Evolutionary conservation across 768 basidiomycete genomes (phyloP).

Genomic region (Calocybe cyanea): DNA sequence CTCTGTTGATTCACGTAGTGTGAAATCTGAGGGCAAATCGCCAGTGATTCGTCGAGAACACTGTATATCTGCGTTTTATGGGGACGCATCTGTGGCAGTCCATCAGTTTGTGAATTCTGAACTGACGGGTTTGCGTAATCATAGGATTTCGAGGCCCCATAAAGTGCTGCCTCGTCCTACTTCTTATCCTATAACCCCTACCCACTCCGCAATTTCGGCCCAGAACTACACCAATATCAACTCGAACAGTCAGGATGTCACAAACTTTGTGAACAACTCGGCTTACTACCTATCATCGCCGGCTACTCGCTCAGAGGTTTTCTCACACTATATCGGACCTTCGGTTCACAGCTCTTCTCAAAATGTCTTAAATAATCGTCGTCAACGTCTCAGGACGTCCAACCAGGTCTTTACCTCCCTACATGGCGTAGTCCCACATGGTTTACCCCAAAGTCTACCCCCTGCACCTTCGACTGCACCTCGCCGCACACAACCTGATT

Average conservation of each 20-base stretch:
- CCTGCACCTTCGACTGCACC: conserved; percentile 61
- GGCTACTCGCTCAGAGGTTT: conserved; percentile 38
- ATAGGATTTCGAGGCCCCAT: conserved; percentile 52
- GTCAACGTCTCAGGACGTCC: conserved; percentile 66
- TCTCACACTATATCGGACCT: conserved; percentile 45
- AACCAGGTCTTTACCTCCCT: conserved; percentile 59
- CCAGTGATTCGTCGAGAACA: conserved; percentile 1
- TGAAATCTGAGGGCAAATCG: neutral
- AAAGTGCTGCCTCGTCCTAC: conserved; percentile 42
- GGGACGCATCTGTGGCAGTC: conserved; percentile 2
- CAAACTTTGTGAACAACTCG: conserved; percentile 43
- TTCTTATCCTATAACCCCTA: conserved; percentile 22
- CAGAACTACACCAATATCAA: conserved; percentile 27
- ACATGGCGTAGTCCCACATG: conserved; percentile 73
- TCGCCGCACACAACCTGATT: conserved; percentile 40
- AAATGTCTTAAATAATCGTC: conserved; percentile 55
- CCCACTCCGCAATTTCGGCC: conserved; percentile 50
- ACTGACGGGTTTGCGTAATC: conserved; percentile 50
- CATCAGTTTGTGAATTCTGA: conserved; percentile 27
- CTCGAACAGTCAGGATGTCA: conserved; percentile 49
- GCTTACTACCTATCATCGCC: conserved; percentile 36
- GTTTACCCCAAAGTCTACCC: conserved; percentile 64
- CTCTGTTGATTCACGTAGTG: conserved; percentile 1
- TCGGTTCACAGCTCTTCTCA: conserved; percentile 51
- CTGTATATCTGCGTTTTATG: neutral